These are phyloP conservation scores for Antitrichia curtipendula DNA, from an alignment of 225 moss, liverwort and hornwort species.

Conservation along the genomic window DNA sequence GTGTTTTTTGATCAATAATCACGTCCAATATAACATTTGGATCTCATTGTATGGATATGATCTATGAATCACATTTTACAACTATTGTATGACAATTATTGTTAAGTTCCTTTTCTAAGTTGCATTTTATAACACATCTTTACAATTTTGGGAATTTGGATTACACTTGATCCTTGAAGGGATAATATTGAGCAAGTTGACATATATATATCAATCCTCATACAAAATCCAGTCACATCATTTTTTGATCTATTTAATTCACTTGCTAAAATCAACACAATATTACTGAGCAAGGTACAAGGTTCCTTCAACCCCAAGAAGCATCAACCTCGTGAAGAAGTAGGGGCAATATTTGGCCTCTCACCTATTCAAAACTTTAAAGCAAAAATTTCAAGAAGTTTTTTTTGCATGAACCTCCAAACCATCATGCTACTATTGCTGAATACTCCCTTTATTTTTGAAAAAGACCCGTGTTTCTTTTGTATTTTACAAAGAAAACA, in stretches of 20 bases:
- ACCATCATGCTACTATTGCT: accelerated
- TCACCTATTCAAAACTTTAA: neutral
- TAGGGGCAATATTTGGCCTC: neutral
- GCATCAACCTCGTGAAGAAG: neutral
- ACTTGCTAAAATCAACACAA: neutral
- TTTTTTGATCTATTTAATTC: neutral
- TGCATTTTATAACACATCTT: too few relatives aligned
- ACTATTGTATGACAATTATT: too few relatives aligned
- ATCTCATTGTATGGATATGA: too few relatives aligned
- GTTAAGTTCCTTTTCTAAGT: too few relatives aligned
- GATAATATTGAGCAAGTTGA: neutral
- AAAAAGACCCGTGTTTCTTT: too few relatives aligned
- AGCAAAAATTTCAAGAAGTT: neutral
- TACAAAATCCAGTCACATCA: neutral
- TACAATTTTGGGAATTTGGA: too few relatives aligned
- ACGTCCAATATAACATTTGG: too few relatives aligned
- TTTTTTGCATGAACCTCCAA: neutral
- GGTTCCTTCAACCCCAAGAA: too few relatives aligned
- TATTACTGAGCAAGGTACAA: neutral
- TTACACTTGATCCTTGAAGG: too few relatives aligned
- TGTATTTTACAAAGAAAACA: too few relatives aligned
- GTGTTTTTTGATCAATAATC: too few relatives aligned
- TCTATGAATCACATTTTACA: too few relatives aligned
- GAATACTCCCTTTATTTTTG: neutral
- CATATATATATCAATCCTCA: neutral